Base-by-base conservation (phyloP, 2,329 filamentous ascomycete species). In the Fusarium nisikadoi region DNA sequence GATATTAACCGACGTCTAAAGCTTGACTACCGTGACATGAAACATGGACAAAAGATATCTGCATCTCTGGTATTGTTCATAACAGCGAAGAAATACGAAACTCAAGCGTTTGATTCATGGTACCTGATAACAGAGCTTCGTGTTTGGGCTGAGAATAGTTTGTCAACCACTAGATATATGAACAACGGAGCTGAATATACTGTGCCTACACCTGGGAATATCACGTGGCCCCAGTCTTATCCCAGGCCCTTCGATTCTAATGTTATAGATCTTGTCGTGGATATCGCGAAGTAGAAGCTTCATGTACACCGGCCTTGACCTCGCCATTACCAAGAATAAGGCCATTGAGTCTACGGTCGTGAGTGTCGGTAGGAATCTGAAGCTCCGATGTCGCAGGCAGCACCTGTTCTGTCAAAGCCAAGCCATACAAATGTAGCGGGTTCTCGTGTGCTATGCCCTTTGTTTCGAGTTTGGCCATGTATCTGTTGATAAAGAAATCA, bases 371-470 rank as follows among this genome's bases (percentile, higher is more conserved):
- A 52, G 94, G 94, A 68, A 98, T 88, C 67, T 88, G 84, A 76
- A 92, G 86, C 68, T 85, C 87, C 60, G 86, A 84, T 35, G 87
- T 84, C 59, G 83, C 79, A 45, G 83, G 81, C 62, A 98, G 87
- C 74, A 97, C 85, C 82, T 99, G 96, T 84, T 98, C 94, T 74
- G 89, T 88, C 76, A 99, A 88, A 75, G 94, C 93, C 79, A 98
- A 87, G 67, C 94, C 96, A 82, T 94, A 90, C 73, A 91, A 83
- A 71, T 86, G 83, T 78, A 88, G 80, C 77, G 83, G 79, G 61
- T 79, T 78, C 56, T 80, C 76, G 36, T 79, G 74, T 45, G 77
- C 77, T 41, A 78, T 79, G 45, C 79, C 78, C 61, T 79, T 78
- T 52, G 81, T 72, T 50, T 79, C 80, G 33, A 77, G 67, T 81